Evolutionary conservation across 78 protist genomes (phyloP).

Genomic region (Guillardia theta): DNA sequence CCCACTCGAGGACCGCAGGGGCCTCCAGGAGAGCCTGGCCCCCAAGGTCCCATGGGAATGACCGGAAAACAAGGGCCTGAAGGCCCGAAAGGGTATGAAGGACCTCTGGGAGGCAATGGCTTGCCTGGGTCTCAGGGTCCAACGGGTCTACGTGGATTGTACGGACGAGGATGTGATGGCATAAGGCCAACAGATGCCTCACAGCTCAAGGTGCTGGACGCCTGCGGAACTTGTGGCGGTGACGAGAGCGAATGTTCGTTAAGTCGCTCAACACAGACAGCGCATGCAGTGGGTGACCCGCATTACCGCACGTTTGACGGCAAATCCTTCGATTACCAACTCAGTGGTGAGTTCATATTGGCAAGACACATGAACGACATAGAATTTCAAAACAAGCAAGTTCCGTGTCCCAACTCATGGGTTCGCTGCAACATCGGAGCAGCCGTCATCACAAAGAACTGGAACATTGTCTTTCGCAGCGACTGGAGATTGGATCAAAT

Average conservation of each 20-base stretch:
- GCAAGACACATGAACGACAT: neutral
- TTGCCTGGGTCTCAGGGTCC: neutral
- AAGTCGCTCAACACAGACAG: neutral
- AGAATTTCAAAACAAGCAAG: neutral
- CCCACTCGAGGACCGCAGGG: neutral
- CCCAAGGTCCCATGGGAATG: neutral
- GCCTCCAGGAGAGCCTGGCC: neutral
- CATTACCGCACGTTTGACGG: conserved; percentile 2
- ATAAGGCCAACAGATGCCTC: neutral
- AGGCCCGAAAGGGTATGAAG: neutral
- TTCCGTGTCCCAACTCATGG: neutral
- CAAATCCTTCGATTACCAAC: conserved; percentile 10
- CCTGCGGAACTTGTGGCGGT: neutral
- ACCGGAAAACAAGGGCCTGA: neutral
- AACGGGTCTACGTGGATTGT: neutral
- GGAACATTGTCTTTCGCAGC: neutral
- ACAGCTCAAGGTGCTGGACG: neutral
- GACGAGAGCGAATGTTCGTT: conserved; percentile 4
- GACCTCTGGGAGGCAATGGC: neutral
- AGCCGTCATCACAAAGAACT: neutral
- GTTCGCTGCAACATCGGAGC: conserved; percentile 17
- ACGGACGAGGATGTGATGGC: neutral
- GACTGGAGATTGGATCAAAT: neutral
- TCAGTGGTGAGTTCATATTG: conserved; percentile 13
- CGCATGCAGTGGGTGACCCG: conserved; percentile 16